Base-by-base conservation (phyloP, 192 early-diverging fungal genomes). In the Phycomyces blakesleeanus region DNA sequence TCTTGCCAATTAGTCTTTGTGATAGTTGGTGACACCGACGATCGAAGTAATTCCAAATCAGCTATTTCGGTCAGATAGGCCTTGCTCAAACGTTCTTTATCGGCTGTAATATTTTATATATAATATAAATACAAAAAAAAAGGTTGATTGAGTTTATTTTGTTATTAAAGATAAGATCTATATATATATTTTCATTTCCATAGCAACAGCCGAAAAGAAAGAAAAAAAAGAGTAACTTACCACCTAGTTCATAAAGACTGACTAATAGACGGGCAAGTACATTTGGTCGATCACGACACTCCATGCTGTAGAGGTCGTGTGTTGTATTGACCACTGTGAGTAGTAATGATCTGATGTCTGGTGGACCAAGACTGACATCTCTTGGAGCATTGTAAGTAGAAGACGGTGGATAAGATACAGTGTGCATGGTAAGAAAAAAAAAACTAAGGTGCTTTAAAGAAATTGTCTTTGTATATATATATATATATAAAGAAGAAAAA, bases 1-100 rank as follows among this genome's bases (percentile, higher is more conserved):
- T 61, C 47, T 57, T 63, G 41, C 67, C 67, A 69, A 50, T 61
- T 69, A 39, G 24, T 9, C 40, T 63, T 29, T 39, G 62, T 22
- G 37, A 29, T 52, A 40, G n/a, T 57, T 7, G 18, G 20, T n/a
- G 34, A 47, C 15, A 41, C 50, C 16, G 47, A 29, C 15, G 16
- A 25, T 16, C 22, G 57, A 27, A 63, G 51, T 40, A 22, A 24
- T 20, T 63, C 29, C 26, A 47, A 25, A 20, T 54, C 61, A 7
- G 5, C 18, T 41, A 29, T 7, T 25, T 24, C 51, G 15, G 51
- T 21, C 18, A 39, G 14, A 39, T 63, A 63, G 10, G 61, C 61
- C n/a, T 3, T n/a, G 15, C 59, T 37, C n/a, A 57, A n/a, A 37
- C 52, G 41, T 15, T 57, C 55, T n/a, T 40, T 22, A 21, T 40